Evolutionary conservation across 2,329 filamentous ascomycete genomes (phyloP).

Genomic region (Metarhizium guizhouense): DNA sequence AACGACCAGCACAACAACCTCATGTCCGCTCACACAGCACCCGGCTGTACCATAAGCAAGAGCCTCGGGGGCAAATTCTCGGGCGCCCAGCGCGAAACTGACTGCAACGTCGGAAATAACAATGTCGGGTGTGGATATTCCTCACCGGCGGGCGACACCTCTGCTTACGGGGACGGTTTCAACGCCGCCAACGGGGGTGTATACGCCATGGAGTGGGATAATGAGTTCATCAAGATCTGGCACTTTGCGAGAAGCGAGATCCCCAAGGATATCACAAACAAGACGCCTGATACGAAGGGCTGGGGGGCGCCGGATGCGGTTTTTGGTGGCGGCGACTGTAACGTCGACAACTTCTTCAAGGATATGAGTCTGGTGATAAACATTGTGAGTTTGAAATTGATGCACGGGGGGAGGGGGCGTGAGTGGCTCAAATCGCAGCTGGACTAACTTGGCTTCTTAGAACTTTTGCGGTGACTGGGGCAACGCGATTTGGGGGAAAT

Average conservation of each 20-base stretch:
- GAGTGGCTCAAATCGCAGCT: neutral
- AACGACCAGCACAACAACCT: conserved; percentile 51
- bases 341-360: conserved; percentile 56
- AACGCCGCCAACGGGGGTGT: conserved; percentile 59
- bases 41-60: conserved; percentile 21
- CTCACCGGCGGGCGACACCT: conserved; percentile 29
- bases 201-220: conserved; percentile 64
- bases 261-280: conserved; percentile 54
- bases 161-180: conserved; percentile 54
- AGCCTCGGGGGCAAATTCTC: conserved; percentile 13
- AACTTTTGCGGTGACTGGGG: conserved; percentile 75
- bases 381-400: conserved; percentile 33
- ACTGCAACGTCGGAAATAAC: conserved; percentile 27
- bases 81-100: conserved; percentile 17
- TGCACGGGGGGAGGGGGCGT: neutral
- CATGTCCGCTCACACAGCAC: conserved; percentile 52
- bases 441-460: conserved; percentile 16
- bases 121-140: conserved; percentile 38
- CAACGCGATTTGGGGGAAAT: conserved; percentile 32
- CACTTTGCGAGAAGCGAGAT: conserved; percentile 61
- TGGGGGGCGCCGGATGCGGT: conserved; percentile 64
- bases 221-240: conserved; percentile 61
- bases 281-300: conserved; percentile 48
- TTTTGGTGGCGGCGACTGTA: conserved; percentile 57
- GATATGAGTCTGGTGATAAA: conserved; percentile 66